Base-by-base conservation (phyloP, 805 yeast species). In the Saturnispora halmiae region DNA sequence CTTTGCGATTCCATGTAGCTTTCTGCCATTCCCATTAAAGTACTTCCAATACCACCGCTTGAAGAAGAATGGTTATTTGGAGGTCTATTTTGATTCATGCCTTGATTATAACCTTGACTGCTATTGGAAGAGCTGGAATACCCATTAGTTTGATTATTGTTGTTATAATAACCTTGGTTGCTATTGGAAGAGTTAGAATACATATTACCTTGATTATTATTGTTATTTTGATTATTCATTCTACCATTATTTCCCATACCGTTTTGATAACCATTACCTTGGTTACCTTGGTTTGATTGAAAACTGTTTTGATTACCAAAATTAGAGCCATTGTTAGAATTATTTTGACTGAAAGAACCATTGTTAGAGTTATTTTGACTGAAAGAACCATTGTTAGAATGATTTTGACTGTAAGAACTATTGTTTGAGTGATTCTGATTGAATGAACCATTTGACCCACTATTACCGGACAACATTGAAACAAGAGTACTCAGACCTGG, bases 401-500 rank as follows among this genome's bases (percentile, higher is more conserved):
- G 26, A 30, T 18, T 30, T 22, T 22, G 10, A 22, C 10, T 22
- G 26, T 6, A 7, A 22, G 6, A 7, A 6, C 26, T 10, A 22
- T 10, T 10, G 10, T 22, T 22, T 7, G 9, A 6, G 10, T 22
- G 26, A 30, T 18, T 30, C 19, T 22, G 10, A 22, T 22, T 22
- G 26, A 10, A 7, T 7, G 6, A 7, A 6, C 26, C n/a, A 6
- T 22, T 6, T 22, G 26, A 7, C 6, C 26, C 10, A 22, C 26
- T 10, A 7, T 22, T 22, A 21, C 50, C 45, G 14, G 36, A 13
- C 19, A 50, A 41, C 26, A 54, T 48, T 33, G 52, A 38, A 27
- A 44, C 45, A 27, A 53, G 34, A 13, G 55, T 47, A 2, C 55
- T 50, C 26, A 52, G 15, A 21, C 54, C 54, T 4, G 47, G 47